Base-by-base conservation (phyloP, 1,284 basidiomycete species). In the Ustilago cynodontis region DNA sequence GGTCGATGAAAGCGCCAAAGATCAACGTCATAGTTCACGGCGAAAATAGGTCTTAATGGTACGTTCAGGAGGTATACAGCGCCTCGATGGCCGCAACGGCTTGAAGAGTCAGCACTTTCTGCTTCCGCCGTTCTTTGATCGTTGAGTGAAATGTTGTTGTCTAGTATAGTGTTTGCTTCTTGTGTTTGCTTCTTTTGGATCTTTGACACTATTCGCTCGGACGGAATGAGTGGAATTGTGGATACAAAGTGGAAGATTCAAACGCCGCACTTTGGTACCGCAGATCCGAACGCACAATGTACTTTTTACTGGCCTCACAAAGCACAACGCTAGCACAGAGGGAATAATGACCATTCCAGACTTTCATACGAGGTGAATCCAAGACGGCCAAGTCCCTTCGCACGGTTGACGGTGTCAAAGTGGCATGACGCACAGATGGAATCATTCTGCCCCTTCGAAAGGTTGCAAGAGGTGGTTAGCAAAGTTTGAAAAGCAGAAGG, bases 1-100 rank as follows among this genome's bases (percentile, higher is more conserved):
- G 13, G 16, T 22, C 31, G 9, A 37, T 54, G 29, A 20, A 35
- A 28, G 47, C 47, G 33, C 14, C 18, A n/a, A 54, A 54, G 20
- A 33, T 39, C 52, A 39, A 54, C 52, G 52, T 54, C 52, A 54
- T 54, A 35, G 52, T 49, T 49, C 24, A 49, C 10, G 29, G 18
- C 2, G 18, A 33, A 33, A 33, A 33, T 29, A 52, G 9, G 13
- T 52, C n/a, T n/a, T n/a, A n/a, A n/a, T n/a, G 2, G 20, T 43
- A 43, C 50, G 16, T 22, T 20, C 24, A 35, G 11, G 33, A 10
- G 28, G 2, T 26, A 50, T 13, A 6, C 6, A n/a, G n/a, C 41
- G 41, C 41, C 41, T 18, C 41, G 41, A 43, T 43, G 35, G 43
- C 22, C 43, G 43, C 43, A 11, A 45, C n/a, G 22, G 47, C 47